A percentile compares a stretch with the other conserved stretches of the same genome.
Conservation (phyloP, 306 rosid species). For the Cicer judaicum region DNA sequence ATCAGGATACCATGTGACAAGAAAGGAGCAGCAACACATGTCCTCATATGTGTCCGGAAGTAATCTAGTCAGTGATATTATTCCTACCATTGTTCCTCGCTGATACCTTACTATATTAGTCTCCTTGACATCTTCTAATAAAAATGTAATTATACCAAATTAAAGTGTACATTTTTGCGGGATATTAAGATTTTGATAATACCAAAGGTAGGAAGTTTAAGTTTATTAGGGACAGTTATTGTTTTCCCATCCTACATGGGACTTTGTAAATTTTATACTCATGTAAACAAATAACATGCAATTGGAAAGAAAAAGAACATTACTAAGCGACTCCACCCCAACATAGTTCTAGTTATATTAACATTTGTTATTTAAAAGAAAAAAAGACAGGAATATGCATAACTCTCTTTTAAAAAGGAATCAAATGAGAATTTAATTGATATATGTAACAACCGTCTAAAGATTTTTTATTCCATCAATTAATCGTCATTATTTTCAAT, state of each 20-base stretch:
- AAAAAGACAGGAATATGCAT: too few species aligned
- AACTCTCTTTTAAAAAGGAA: too few species aligned
- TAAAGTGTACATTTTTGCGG: slow-evolving; percentile 7
- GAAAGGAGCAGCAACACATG: slow-evolving; percentile 47
- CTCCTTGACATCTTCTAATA: not conserved
- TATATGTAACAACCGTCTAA: too few species aligned
- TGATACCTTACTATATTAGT: slow-evolving; percentile 34
- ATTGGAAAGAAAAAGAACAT: slow-evolving; percentile 13
- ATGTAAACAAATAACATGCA: not conserved
- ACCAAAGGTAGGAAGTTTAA: slow-evolving; percentile 16
- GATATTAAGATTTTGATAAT: slow-evolving; percentile 32
- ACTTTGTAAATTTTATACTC: slow-evolving; percentile 41
- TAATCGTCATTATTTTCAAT: too few species aligned
- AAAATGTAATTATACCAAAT: slow-evolving; percentile 32
- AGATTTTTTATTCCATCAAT: too few species aligned
- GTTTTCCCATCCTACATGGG: slow-evolving; percentile 4
- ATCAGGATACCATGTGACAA: slow-evolving; percentile 40
- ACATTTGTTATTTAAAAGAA: too few species aligned
- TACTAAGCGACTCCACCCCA: not conserved
- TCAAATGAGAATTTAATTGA: too few species aligned
- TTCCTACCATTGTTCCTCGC: slow-evolving; percentile 66
- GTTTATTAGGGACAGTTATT: slow-evolving; percentile 14
- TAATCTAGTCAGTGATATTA: slow-evolving; percentile 62
- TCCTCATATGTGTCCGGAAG: slow-evolving; percentile 60
- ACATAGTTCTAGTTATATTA: too few species aligned